Percentiles rank a stretch among this genome's conserved stretches.
phyloP scores from a whole-genome alignment of 176 grass and related monocot species.

The Phoenix roebelenii region DNA sequence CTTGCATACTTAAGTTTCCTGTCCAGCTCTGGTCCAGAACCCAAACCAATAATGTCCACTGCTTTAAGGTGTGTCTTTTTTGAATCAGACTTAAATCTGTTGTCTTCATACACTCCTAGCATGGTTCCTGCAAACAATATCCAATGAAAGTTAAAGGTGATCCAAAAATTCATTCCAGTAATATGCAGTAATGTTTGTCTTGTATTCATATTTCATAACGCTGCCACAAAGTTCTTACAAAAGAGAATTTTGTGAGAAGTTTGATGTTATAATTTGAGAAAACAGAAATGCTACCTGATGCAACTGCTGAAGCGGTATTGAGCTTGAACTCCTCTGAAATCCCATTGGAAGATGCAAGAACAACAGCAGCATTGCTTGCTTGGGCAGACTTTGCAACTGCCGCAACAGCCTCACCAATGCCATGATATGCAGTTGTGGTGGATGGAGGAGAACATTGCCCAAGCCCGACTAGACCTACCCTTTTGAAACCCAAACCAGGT shows the following conservation, averaged over 20 bases:
- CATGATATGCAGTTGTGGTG: slow-evolving; percentile 25
- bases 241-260: no score
- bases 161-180: not conserved
- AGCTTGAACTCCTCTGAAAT: slow-evolving; percentile 48
- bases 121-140: slow-evolving; percentile 52
- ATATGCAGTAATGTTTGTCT: no score
- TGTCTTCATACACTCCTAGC: slow-evolving; percentile 75
- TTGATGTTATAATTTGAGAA: no score
- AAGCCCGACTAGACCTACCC: slow-evolving; percentile 64
- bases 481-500: slow-evolving; percentile 72
- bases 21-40: slow-evolving; percentile 53
- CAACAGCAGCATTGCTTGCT: slow-evolving; percentile 56
- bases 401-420: slow-evolving; percentile 68
- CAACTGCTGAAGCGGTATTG: slow-evolving; percentile 50
- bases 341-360: slow-evolving; percentile 47
- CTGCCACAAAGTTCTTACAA: no score
- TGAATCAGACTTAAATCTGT: slow-evolving; percentile 79
- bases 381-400: slow-evolving; percentile 67
- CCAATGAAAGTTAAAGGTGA: not conserved
- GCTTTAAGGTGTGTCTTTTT: slow-evolving; percentile 76
- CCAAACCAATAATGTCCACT: slow-evolving; percentile 75
- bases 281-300: slow-evolving; percentile 37
- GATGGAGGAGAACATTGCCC: slow-evolving; percentile 45
- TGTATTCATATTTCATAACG: no score
- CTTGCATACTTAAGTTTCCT: slow-evolving; percentile 68